Percentiles rank a stretch among this genome's conserved stretches.
These are phyloP conservation scores for Yamadazyma oceani DNA, from an alignment of 1,139 yeast species.

Conservation along the genomic window DNA sequence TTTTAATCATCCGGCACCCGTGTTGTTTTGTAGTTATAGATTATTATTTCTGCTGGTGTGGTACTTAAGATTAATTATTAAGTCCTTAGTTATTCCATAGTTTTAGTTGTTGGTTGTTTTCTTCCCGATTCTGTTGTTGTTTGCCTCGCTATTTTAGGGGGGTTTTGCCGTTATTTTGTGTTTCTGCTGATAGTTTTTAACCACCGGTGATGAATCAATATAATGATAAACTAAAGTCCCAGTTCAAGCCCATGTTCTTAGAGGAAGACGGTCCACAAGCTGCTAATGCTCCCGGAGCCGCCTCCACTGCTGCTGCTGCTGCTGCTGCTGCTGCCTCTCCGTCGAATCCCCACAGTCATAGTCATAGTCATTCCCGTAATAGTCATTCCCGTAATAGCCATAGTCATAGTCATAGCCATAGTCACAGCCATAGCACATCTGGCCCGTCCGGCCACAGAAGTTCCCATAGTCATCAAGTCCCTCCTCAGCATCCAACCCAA, in stretches of 20 bases:
- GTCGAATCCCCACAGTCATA: too few relatives aligned
- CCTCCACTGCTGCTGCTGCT: background rate
- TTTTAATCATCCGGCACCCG: too few relatives aligned
- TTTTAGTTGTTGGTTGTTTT: background rate
- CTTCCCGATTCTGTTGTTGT: conserved; percentile 5
- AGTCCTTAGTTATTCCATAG: background rate
- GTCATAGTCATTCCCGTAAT: background rate
- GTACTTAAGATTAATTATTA: too few relatives aligned
- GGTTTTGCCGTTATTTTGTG: background rate
- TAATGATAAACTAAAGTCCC: conserved; percentile 3
- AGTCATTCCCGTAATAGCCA: background rate
- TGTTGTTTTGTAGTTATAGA: too few relatives aligned
- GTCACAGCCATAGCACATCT: background rate
- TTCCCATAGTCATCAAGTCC: conserved; percentile 1
- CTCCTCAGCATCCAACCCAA: background rate
- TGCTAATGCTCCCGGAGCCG: background rate
- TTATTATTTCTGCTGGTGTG: too few relatives aligned
- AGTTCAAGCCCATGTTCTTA: conserved; percentile 4
- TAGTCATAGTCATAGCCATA: background rate
- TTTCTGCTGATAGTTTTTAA: background rate
- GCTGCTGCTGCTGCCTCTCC: too few relatives aligned
- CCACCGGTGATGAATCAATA: conserved; percentile 3
- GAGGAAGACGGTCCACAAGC: conserved; percentile 3
- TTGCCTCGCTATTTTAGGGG: background rate
- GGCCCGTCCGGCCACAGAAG: background rate